Base-by-base conservation (phyloP, 805 yeast genomes). In the Nakazawaea ernobii region DNA sequence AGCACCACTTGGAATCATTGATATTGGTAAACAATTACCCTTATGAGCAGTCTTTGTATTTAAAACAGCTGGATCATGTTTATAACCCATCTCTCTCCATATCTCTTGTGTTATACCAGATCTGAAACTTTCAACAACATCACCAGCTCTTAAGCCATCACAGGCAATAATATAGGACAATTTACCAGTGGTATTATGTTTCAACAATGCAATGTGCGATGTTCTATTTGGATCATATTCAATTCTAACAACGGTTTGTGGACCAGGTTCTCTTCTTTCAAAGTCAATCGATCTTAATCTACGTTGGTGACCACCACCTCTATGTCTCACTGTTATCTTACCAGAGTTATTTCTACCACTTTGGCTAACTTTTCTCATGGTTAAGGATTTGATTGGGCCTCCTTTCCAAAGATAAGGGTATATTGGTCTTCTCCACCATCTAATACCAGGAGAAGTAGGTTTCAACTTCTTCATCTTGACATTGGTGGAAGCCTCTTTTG, bases 201-300 rank as follows among this genome's bases (percentile, higher is more conserved):
- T 76, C 43, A 92, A 60, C 51, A 94, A 69, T 0, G 99, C 99
- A 63, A 94, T 85, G 67, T 94, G 99, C 6, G 94, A 84, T 3
- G 95, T 79, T 72, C 99, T 80, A 59, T 86, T 86, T 42, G 99
- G 99, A 67, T 94, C 99, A 61, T 89, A 89, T 66, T 94, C 99
- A 50, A 94, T 87, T 63, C 99, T 76, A 53, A 82, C 69, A 20
- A 94, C 97, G 30, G 77, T 75, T 57, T 88, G 94, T 39, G 74
- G 76, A 27, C 97, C 98, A 1, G 82, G 67, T 3, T 63, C 75
- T 35, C 63, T 58, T 60, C 99, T 78, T 56, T 73, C 69, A 59
- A 82, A 83, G 66, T 94, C 99, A 20, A 94, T 75, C 32, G 87
- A 64, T 58, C 99, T 79, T 35, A 87, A 75, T 66, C 99, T 80